Evolutionary conservation across 257 asterid species (phyloP).

Genomic region (Capsicum chinense): DNA sequence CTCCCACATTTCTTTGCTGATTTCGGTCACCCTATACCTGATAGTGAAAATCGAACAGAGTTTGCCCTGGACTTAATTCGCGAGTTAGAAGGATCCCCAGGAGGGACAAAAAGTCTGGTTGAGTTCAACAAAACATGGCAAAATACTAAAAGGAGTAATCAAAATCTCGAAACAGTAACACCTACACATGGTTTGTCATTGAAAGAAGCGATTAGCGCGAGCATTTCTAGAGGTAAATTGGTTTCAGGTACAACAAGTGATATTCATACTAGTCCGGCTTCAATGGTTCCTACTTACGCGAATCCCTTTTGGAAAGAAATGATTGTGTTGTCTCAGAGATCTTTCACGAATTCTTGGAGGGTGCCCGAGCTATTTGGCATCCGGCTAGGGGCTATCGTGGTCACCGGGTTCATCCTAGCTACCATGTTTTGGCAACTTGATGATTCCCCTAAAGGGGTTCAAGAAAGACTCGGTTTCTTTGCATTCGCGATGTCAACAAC

Average conservation of each 20-base stretch:
- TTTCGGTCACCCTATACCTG: slow-evolving; percentile 81
- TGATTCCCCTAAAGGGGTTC: slow-evolving; percentile 68
- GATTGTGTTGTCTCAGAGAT: slow-evolving; percentile 55
- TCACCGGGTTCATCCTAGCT: slow-evolving; percentile 74
- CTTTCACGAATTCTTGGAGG: slow-evolving; percentile 60
- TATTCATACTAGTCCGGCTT: slow-evolving; percentile 27
- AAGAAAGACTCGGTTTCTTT: slow-evolving; percentile 73
- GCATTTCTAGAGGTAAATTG: slow-evolving; percentile 75
- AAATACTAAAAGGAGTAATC: slow-evolving; percentile 36
- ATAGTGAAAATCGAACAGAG: slow-evolving; percentile 66
- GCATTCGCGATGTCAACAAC: slow-evolving; percentile 81
- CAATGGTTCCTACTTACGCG: slow-evolving; percentile 62
- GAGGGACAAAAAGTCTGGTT: slow-evolving; percentile 65
- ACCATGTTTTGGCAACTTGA: slow-evolving; percentile 74
- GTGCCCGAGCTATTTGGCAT: slow-evolving; percentile 74
- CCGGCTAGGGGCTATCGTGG: slow-evolving; percentile 55
- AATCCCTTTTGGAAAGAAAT: slow-evolving; percentile 71
- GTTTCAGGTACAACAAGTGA: slow-evolving; percentile 57
- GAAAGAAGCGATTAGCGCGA: slow-evolving; percentile 70
- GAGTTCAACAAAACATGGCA: slow-evolving; percentile 76
- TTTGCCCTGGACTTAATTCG: slow-evolving; percentile 75
- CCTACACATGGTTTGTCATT: slow-evolving; percentile 47
- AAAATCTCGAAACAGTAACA: neutral
- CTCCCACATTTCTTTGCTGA: slow-evolving; percentile 62
- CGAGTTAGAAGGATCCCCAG: slow-evolving; percentile 72